Base-by-base conservation (phyloP, 768 basidiomycete species). In the Naganishia vishniacii region DNA sequence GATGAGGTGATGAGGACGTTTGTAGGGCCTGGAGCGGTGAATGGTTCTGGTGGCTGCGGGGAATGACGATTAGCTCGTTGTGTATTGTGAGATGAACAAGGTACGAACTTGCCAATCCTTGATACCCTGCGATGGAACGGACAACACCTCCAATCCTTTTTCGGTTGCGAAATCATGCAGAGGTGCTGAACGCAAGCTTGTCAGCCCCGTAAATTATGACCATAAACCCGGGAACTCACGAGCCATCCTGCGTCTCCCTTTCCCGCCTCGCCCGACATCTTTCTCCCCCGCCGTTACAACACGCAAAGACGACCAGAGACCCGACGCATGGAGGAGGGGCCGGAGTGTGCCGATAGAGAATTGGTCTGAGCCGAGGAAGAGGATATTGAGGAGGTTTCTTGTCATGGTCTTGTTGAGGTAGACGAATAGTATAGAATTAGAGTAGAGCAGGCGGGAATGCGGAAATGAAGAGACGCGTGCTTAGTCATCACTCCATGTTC, bases 341-440 rank as follows among this genome's bases (percentile, higher is more conserved):
- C 82, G 77, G 51, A 95, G 81, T 2, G 90, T 84, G 7, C 79
- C 77, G 71, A 87, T 87, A 1, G 91, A 94, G 76, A 94, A 94
- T 70, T 85, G 83, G 74, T 93, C 91, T 18, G 89, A 87, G 56
- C 92, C 92, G 73, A 90, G 83, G 75, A 90, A 94, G 6, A 95
- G 53, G 53, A 56, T 40, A n/a, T 56, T 56, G 37, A 56, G 53
- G 1, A 23, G 32, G 16, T 37, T 18, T 5, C 7, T 3, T 7
- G 53, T 5, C 34, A 37, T 37, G 34, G 34, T 37, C n/a, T n/a
- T 7, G 34, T 37, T 37, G 34, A 37, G 42, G 42, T 44, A 20
- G n/a, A 44, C 13, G 18, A 6, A 9, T n/a, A n/a, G n/a, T 44
- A n/a, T 18, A 15, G 42, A 18, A 44, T 37, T 44, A 44, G 7